Conservation (phyloP, 257 asterid genomes). For the Cordia subcordata region DNA sequence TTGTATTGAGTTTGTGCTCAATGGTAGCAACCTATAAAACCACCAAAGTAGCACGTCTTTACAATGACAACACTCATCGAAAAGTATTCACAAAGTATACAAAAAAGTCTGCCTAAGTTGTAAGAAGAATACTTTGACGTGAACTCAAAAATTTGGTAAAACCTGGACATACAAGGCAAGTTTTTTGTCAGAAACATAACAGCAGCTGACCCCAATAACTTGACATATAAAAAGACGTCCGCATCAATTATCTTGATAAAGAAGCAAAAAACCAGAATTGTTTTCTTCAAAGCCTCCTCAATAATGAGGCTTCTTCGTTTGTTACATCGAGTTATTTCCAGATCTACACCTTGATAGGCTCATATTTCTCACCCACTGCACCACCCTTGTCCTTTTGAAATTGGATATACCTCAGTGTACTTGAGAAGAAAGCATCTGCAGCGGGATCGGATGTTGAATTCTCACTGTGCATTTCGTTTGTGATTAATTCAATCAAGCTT, state of each 20-base stretch:
- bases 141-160: background rate
- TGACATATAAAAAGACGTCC: too few relatives aligned
- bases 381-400: constrained; percentile 98
- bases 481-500: constrained; percentile 78
- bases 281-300: background rate
- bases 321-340: background rate
- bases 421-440: constrained; percentile 81
- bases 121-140: background rate
- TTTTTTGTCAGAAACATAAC: too few relatives aligned
- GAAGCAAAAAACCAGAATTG: too few relatives aligned
- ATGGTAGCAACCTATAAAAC: background rate
- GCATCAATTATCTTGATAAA: too few relatives aligned
- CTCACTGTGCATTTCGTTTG: constrained; percentile 70
- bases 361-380: constrained; percentile 77
- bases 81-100: background rate
- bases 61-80: background rate
- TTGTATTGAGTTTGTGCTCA: background rate
- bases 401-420: constrained; percentile 81
- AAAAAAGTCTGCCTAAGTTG: background rate
- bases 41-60: background rate
- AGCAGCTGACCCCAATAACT: too few relatives aligned
- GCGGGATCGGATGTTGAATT: constrained; percentile 54
- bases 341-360: constrained; percentile 51
- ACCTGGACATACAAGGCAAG: too few relatives aligned
- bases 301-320: constrained; percentile 1